Evolutionary conservation across 2,329 filamentous ascomycete species (phyloP).

Genomic region (Cordyceps pruinosa): DNA sequence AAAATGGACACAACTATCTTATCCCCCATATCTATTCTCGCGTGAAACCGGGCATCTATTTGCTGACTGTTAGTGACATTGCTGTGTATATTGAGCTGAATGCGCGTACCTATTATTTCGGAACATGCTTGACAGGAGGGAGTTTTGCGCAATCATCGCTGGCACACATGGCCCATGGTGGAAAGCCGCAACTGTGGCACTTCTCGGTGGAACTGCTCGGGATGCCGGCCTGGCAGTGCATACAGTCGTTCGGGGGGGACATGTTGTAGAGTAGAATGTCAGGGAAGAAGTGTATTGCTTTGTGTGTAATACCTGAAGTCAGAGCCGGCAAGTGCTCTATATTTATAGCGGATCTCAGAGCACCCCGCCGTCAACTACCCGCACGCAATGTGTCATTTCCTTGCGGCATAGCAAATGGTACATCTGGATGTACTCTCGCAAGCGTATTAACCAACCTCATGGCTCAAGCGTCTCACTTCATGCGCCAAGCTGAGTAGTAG

Average conservation of each 20-base stretch:
- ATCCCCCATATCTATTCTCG: background rate
- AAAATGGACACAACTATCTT: background rate
- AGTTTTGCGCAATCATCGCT: background rate
- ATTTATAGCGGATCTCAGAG: background rate
- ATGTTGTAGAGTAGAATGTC: background rate
- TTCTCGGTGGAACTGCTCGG: background rate
- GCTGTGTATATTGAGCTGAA: background rate
- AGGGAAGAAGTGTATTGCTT: background rate
- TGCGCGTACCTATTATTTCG: background rate
- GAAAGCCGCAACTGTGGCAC: background rate
- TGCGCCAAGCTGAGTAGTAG: too few relatives aligned
- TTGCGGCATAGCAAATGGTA: too few relatives aligned
- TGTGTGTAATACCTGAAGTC: background rate
- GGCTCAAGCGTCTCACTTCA: too few relatives aligned
- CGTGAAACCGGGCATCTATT: background rate
- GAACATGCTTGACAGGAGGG: background rate
- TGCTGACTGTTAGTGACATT: background rate
- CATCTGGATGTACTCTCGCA: too few relatives aligned
- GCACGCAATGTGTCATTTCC: too few relatives aligned
- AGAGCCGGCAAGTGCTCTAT: background rate
- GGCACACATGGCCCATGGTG: background rate
- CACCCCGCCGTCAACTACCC: too few relatives aligned
- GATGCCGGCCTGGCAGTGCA: background rate
- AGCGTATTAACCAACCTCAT: too few relatives aligned
- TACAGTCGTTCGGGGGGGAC: background rate